A percentile compares a stretch with the other conserved stretches of the same genome.
Evolutionary conservation across 495 filamentous ascomycete species (phyloP).

Genomic region (Penicillium alfredii): DNA sequence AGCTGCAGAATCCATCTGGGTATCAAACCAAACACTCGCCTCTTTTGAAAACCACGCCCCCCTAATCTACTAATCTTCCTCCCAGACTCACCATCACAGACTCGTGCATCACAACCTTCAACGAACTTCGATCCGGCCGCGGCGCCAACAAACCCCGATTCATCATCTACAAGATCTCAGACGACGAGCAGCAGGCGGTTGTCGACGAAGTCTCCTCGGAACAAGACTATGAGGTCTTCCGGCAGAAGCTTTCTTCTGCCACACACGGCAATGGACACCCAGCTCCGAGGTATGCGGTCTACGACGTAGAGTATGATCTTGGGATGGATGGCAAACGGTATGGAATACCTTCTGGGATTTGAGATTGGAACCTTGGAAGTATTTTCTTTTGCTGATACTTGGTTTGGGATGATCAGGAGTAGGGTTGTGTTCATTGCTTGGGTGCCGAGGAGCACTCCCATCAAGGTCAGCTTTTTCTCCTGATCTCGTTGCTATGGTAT

Average conservation of each 20-base stretch:
- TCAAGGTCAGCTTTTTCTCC: constrained; percentile 4
- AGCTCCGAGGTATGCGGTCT: constrained; percentile 72
- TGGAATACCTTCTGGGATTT: constrained; percentile 8
- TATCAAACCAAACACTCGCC: too few relatives aligned
- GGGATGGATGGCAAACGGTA: constrained; percentile 68
- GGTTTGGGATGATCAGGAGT: too few relatives aligned
- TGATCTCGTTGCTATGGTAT: too few relatives aligned
- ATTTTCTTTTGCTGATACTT: too few relatives aligned
- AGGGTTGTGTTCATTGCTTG: constrained; percentile 83
- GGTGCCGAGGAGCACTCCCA: constrained; percentile 27
- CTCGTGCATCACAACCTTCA: constrained; percentile 68
- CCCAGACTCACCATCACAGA: constrained; percentile 59
- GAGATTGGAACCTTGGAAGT: too few relatives aligned
- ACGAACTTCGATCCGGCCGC: constrained; percentile 74
- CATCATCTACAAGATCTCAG: constrained; percentile 82
- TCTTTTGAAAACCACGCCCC: too few relatives aligned
- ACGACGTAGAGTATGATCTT: constrained; percentile 71
- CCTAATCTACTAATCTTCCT: too few relatives aligned
- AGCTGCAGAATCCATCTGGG: not conserved
- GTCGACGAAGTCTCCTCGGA: constrained; percentile 60
- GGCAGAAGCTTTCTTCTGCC: constrained; percentile 61
- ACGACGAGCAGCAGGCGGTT: constrained; percentile 70
- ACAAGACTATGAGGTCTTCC: constrained; percentile 58
- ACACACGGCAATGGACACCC: constrained; percentile 54
- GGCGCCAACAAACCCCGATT: constrained; percentile 54